phyloP scores from a whole-genome alignment of 1,284 basidiomycete species.

The Ustilago tritici region DNA sequence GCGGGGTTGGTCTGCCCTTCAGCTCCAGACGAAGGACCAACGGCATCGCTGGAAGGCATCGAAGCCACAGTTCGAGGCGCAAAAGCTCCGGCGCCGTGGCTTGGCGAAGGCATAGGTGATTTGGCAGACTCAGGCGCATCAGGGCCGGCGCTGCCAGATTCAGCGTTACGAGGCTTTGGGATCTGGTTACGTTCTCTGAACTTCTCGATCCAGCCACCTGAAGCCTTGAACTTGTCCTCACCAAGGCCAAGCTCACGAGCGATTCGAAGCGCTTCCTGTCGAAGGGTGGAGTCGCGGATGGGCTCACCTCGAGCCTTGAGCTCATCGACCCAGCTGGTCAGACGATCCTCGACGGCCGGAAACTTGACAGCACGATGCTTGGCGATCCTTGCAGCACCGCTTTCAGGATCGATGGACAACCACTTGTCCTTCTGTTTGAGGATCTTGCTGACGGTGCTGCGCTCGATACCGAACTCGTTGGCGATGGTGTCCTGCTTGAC shows the following conservation, averaged over 20 bases:
- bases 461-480: conserved; percentile 80
- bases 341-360: conserved; percentile 78
- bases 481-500: conserved; percentile 53
- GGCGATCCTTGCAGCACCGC: conserved; percentile 46
- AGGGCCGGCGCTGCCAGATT: not conserved
- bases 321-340: conserved; percentile 76
- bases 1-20: conserved; percentile 4
- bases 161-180: conserved; percentile 70
- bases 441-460: conserved; percentile 93
- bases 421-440: conserved; percentile 84
- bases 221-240: conserved; percentile 86
- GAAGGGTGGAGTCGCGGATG: conserved; percentile 80
- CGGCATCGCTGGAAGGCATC: not conserved
- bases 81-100: conserved; percentile 1
- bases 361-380: conserved; percentile 72
- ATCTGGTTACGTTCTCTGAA: conserved; percentile 85
- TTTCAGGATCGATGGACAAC: conserved; percentile 74
- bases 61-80: conserved; percentile 9
- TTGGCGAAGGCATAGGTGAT: conserved; percentile 5
- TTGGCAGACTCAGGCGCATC: not conserved
- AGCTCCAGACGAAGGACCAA: not conserved
- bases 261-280: conserved; percentile 78
- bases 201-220: conserved; percentile 89
- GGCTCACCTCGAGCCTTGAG: conserved; percentile 73
- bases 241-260: conserved; percentile 75